Percentiles rank a stretch among this genome's conserved stretches.
These are phyloP conservation scores for Yamadazyma paraphyllophila DNA, from an alignment of 805 yeast species.

Conservation along the genomic window DNA sequence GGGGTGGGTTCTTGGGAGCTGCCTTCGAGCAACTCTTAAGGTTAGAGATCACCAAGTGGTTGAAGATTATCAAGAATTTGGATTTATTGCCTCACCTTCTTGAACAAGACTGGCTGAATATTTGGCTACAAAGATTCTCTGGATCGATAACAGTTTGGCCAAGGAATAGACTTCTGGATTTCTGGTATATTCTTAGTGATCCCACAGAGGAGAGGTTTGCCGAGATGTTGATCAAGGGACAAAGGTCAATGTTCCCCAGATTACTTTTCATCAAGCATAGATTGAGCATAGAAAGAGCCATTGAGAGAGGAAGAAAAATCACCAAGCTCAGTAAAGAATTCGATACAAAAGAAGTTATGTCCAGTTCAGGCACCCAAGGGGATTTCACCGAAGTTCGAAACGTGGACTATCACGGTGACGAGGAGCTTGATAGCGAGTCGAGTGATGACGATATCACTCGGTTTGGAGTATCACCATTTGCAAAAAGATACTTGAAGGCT, in stretches of 20 bases:
- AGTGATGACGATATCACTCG: slow-evolving; percentile 13
- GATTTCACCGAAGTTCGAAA: background rate
- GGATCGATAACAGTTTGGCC: slow-evolving; percentile 82
- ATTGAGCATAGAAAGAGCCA: slow-evolving; percentile 60
- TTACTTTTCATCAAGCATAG: slow-evolving; percentile 64
- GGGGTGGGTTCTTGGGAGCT: slow-evolving; percentile 77
- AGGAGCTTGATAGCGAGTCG: slow-evolving; percentile 14
- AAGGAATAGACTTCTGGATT: slow-evolving; percentile 55
- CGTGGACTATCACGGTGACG: slow-evolving; percentile 6
- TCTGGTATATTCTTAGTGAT: slow-evolving; percentile 62
- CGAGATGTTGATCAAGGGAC: slow-evolving; percentile 59
- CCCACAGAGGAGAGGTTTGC: slow-evolving; percentile 60
- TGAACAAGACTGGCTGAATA: slow-evolving; percentile 79
- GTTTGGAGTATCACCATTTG: slow-evolving; percentile 9
- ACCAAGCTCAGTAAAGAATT: slow-evolving; percentile 15
- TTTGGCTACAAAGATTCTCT: slow-evolving; percentile 70
- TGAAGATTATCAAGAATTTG: slow-evolving; percentile 60
- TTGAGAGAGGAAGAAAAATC: slow-evolving; percentile 48
- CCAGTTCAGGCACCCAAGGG: slow-evolving; percentile 8
- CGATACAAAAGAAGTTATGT: slow-evolving; percentile 9
- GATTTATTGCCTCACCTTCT: slow-evolving; percentile 66
- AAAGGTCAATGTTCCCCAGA: slow-evolving; percentile 64
- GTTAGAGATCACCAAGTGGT: slow-evolving; percentile 75
- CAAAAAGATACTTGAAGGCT: background rate
- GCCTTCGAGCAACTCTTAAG: slow-evolving; percentile 69